A percentile compares a stretch with the other conserved stretches of the same genome.
These are phyloP conservation scores for Helotiales sp. DNA, from an alignment of 2,329 filamentous ascomycete species.

Conservation along the genomic window DNA sequence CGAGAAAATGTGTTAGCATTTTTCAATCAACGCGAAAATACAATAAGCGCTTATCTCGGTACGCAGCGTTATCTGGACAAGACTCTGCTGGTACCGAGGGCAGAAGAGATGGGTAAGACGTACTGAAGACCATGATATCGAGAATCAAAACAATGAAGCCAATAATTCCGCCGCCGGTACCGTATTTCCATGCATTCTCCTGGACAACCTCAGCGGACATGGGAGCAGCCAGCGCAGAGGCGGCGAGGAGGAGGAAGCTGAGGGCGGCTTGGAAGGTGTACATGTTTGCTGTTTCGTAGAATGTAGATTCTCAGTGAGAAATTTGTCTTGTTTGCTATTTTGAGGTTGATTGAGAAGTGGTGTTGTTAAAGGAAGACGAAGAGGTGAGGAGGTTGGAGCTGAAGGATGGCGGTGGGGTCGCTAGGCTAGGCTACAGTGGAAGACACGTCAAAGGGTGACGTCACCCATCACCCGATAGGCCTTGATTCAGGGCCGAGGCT, in stretches of 20 bases:
- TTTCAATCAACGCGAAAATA: neutral
- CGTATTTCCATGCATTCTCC: constrained; percentile 59
- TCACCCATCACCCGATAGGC: neutral
- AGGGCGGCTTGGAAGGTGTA: constrained; percentile 20
- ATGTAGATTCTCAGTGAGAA: neutral
- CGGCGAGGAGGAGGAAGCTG: constrained; percentile 53
- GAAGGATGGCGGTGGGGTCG: constrained; percentile 1
- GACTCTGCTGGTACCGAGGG: neutral
- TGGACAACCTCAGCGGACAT: constrained; percentile 31
- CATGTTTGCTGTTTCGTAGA: constrained; percentile 13
- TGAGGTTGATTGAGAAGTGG: neutral
- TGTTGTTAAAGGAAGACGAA: neutral
- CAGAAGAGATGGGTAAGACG: constrained; percentile 40
- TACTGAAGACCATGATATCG: constrained; percentile 67
- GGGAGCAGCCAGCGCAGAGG: constrained; percentile 51
- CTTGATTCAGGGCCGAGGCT: constrained; percentile 6
- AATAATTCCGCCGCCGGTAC: constrained; percentile 64
- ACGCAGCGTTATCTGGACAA: no score
- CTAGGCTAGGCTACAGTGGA: neutral
- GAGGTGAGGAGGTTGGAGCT: neutral
- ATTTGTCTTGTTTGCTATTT: neutral
- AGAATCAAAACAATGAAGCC: constrained; percentile 66
- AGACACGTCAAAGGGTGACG: neutral
- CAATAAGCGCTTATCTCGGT: no score
- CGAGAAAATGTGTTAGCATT: constrained; percentile 20